Base-by-base conservation (phyloP, 2,329 filamentous ascomycete species). In the Acrodontium crateriforme region DNA sequence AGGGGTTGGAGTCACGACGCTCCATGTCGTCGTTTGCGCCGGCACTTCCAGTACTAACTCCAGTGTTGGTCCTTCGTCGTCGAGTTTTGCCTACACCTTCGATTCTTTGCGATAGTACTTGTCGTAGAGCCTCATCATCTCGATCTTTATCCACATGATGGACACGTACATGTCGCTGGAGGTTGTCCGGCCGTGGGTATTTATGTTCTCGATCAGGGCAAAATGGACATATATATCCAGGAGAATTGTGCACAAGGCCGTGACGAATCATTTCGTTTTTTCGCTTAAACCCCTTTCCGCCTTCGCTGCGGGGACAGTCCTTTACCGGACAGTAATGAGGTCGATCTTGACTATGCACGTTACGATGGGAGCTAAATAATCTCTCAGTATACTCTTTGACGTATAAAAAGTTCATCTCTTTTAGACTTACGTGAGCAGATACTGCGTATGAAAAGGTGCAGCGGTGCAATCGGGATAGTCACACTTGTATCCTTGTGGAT, bases 221-320 rank as follows among this genome's bases (percentile, higher is more conserved):
- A 50, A 94, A 95, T 0, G 89, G 89, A 53, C 89, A 98, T 16
- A 93, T 75, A 47, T 95, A 98, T 35, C 87, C 87, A 1, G 89
- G 89, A 6, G 83, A 92, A 40, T 84, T 78, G 48, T 98, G 89
- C 3, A 95, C 89, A 3, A 95, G 67, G 1, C 87, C 85, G 46
- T 77, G 72, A n/a, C 72, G 60, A 36, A 75, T 74, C 72, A 77
- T 76, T 47, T 77, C 72, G 38, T 77, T 77, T 46, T 76, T 76
- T 17, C 72, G 62, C 47, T 77, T 77, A 57, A 77, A 77, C 2
- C 72, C 72, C 43, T 71, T 71, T 12, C 71, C 71, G n/a, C 69
- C 68, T 37, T 67, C 58, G n/a, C 59, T 63, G 20, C 71, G 63
- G 9, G 67, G 56, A 41, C 72, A 77, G 4, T 59, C 63, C 14